Conservation (phyloP, 2,329 filamentous ascomycete species). For the Hawksworthiomyces lignivorus region DNA sequence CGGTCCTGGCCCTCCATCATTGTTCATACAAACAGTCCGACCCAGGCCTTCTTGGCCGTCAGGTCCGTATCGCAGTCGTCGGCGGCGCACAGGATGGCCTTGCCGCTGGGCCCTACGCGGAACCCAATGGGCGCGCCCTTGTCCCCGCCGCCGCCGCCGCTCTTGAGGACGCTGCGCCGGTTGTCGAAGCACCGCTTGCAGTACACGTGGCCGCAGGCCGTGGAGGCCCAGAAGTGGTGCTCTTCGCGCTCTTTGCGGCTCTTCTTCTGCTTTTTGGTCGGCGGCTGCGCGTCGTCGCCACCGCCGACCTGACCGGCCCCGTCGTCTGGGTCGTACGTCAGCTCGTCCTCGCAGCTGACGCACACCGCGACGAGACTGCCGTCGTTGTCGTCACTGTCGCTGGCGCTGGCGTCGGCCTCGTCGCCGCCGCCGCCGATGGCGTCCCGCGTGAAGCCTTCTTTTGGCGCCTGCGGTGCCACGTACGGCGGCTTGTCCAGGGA, state of each 20-base stretch:
- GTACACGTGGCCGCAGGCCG: conserved; percentile 85
- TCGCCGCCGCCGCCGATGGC: too few relatives aligned
- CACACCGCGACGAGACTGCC: conserved; percentile 72
- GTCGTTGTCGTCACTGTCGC: conserved; percentile 62
- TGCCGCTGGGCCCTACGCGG: conserved; percentile 25
- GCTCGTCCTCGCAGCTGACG: conserved; percentile 76
- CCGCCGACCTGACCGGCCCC: conserved; percentile 18
- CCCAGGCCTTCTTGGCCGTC: conserved; percentile 47
- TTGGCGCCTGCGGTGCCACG: conserved; percentile 55
- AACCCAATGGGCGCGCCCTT: conserved; percentile 27
- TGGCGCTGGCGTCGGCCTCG: too few relatives aligned
- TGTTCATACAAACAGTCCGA: conserved; percentile 53
- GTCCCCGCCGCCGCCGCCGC: too few relatives aligned
- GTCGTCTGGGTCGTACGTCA: conserved; percentile 59
- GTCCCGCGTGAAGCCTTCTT: conserved; percentile 75
- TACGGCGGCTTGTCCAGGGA: conserved; percentile 38
- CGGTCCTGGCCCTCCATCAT: too few relatives aligned
- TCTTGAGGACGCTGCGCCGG: conserved; percentile 37
- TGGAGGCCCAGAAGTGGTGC: conserved; percentile 87
- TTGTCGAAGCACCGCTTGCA: conserved; percentile 55
- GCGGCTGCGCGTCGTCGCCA: conserved; percentile 20
- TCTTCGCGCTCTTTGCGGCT: conserved; percentile 52
- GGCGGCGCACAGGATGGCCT: conserved; percentile 43
- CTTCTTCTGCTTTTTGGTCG: conserved; percentile 28
- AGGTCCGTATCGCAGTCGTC: conserved; percentile 50